Evolutionary conservation across 768 basidiomycete species (phyloP).

Genomic region (Russula sp.): DNA sequence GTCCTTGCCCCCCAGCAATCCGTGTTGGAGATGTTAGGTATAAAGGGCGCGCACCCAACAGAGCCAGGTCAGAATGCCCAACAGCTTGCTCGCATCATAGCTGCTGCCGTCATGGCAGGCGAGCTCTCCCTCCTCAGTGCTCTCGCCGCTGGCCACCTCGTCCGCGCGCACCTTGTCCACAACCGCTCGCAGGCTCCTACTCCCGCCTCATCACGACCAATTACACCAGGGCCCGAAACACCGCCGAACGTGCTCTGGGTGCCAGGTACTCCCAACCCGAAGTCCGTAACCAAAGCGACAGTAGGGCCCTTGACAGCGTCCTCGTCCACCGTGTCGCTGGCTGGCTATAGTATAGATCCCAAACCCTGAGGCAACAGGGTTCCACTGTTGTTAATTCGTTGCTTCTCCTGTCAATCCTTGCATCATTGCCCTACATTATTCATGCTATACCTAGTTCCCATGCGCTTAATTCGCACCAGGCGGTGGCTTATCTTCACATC

Average conservation of each 20-base stretch:
- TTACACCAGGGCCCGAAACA: slow-evolving; percentile 44
- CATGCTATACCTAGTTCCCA: slow-evolving; percentile 13
- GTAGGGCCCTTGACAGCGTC: slow-evolving; percentile 16
- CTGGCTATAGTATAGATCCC: slow-evolving; percentile 20
- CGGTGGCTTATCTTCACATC: background rate
- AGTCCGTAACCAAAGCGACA: slow-evolving; percentile 11
- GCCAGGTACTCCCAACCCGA: slow-evolving; percentile 15
- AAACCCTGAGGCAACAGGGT: slow-evolving; percentile 9
- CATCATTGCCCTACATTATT: slow-evolving; percentile 5
- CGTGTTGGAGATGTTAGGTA: slow-evolving; percentile 89
- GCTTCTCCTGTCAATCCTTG: background rate
- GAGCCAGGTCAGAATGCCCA: slow-evolving; percentile 87
- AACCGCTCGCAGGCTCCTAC: slow-evolving; percentile 82
- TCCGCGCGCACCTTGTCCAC: slow-evolving; percentile 87
- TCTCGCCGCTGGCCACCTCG: slow-evolving; percentile 90
- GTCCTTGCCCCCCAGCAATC: slow-evolving; percentile 84
- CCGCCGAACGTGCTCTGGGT: slow-evolving; percentile 20
- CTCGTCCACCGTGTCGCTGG: slow-evolving; percentile 16
- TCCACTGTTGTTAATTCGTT: background rate
- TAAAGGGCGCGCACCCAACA: slow-evolving; percentile 82
- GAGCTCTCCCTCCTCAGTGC: slow-evolving; percentile 89
- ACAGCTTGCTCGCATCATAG: slow-evolving; percentile 82
- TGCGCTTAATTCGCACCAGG: slow-evolving; percentile 3
- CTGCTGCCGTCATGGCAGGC: slow-evolving; percentile 93
- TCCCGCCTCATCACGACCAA: slow-evolving; percentile 51